Base-by-base conservation (phyloP, 2,329 filamentous ascomycete genomes). In the Neurospora sp. region DNA sequence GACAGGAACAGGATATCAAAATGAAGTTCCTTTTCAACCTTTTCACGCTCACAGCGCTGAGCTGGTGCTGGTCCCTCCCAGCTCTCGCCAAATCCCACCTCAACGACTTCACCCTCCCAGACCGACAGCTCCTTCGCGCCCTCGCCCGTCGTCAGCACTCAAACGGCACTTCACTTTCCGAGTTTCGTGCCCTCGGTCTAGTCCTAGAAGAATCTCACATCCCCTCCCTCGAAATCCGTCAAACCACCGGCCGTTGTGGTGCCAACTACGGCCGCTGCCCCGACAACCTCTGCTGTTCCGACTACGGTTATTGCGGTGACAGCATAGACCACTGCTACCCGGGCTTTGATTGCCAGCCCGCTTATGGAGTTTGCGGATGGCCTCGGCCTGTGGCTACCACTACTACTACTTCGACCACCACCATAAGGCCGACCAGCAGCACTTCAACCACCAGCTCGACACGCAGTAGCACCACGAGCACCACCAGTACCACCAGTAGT, bases 281-380 rank as follows among this genome's bases (percentile, higher is more conserved):
- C 0, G 71, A 69, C 4, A 69, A 72, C 62, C 71, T 73, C 67
- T 77, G 75, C 71, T 77, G 75, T 71, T 76, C 75, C 65, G 72
- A 73, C 66, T 77, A 75, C 68, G 75, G 75, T 57, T 77, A 71
- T 69, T 77, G 75, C 67, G 75, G 75, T 15, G 72, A 75, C 28
- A 66, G 69, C 10, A 66, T 75, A 52, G 72, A 75, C 69, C 74
- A 76, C 57, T 77, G 75, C 69, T 69, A 73, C 67, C 72, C 73
- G 0, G 70, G 73, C 3, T 75, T 76, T 43, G 72, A 73, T 68
- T 77, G 75, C 69, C 75, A 76, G 67, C 4, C 70, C 0, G 41
- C 71, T 19, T 76, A 74, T 43, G 75, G 75, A 37, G 70, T 69
- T 1, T 76, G 75, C 33, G 75, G 75, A 41, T 77, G 73, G 74